These are phyloP conservation scores for Exophiala phaeomuriformis DNA, from an alignment of 2,329 filamentous ascomycete genomes.

Conservation along the genomic window DNA sequence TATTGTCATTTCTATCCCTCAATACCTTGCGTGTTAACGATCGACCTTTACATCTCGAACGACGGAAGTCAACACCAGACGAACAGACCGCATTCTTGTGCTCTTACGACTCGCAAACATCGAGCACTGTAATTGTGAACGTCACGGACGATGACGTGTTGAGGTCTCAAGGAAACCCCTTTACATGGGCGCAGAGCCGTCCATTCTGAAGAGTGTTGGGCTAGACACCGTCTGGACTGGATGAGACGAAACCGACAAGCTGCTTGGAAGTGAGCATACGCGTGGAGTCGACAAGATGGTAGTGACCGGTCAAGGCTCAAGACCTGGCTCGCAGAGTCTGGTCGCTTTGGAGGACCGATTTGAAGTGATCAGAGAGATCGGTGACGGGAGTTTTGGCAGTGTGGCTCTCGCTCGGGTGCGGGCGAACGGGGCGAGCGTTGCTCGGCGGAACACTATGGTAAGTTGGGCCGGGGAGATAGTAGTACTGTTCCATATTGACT, in stretches of 20 bases:
- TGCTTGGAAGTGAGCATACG: not conserved
- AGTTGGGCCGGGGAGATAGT: conserved; percentile 34
- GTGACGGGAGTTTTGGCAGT: conserved; percentile 96
- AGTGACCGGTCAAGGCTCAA: conserved; percentile 63
- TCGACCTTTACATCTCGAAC: conserved; percentile 1
- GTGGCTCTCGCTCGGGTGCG: conserved; percentile 87
- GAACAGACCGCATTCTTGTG: not conserved
- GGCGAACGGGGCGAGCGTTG: conserved; percentile 79
- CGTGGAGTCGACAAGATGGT: conserved; percentile 57
- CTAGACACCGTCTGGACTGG: not conserved
- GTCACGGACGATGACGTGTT: conserved; percentile 18
- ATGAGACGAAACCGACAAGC: not conserved
- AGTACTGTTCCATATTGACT: conserved; percentile 19
- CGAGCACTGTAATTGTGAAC: not conserved
- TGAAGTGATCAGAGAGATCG: conserved; percentile 95
- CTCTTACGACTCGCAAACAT: too few relatives aligned
- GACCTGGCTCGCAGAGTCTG: conserved; percentile 52
- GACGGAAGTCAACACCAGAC: not conserved
- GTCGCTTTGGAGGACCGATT: conserved; percentile 84
- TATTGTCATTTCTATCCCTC: conserved; percentile 14
- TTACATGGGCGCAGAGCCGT: conserved; percentile 12
- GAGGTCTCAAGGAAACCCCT: conserved; percentile 3
- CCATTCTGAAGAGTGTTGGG: conserved; percentile 1
- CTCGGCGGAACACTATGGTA: conserved; percentile 87
- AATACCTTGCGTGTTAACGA: not conserved